Base-by-base conservation (phyloP, 2,329 filamentous ascomycete species). In the Ophiocordyceps camponoti-floridani region DNA sequence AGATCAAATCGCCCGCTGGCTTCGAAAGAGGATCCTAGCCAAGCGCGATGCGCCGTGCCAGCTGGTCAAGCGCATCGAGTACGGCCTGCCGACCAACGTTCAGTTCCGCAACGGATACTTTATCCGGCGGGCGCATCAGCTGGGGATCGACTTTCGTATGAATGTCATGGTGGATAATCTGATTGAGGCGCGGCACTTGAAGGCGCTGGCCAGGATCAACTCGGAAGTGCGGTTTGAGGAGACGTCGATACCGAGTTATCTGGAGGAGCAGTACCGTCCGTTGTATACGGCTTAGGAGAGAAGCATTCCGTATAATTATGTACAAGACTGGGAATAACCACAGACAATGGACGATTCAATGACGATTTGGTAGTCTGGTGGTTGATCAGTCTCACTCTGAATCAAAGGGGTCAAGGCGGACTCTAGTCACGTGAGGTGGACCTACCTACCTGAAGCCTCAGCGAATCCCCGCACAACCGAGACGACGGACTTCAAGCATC, bases 71-170 rank as follows among this genome's bases (percentile, higher is more conserved):
- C 76, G 81, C 53, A 66, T 88, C 12, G 63, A 74, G 11, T 58
- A 62, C 1, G 81, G 83, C 1, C 63, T 65, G 48, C 62, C 68
- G 47, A 86, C 84, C 0, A 86, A 94, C 54, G 74, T 95, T 38
- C 76, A 88, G 41, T 94, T 81, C 54, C 73, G 89, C 52, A 95
- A 93, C 58, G 89, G 88, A 1, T 98, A 89, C 63, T 82, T 98
- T 47, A 70, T 93, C 30, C 70, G 67, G 43, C 73, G 81, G 38
- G 91, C 83, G 0, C 70, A 75, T 52, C 74, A 84, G 56, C 54
- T 88, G 48, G 84, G 84, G 1, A 66, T 94, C n/a, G 67, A 74
- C 43, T 79, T 79, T 53, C 74, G 77, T 11, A 67, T 80, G 48
- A 91, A 94, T 56, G 78, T 79, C 53, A 72, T 84, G 67, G 66